phyloP scores from a whole-genome alignment of 148 eudicot genomes.

The Pharnaceum exiguum region DNA sequence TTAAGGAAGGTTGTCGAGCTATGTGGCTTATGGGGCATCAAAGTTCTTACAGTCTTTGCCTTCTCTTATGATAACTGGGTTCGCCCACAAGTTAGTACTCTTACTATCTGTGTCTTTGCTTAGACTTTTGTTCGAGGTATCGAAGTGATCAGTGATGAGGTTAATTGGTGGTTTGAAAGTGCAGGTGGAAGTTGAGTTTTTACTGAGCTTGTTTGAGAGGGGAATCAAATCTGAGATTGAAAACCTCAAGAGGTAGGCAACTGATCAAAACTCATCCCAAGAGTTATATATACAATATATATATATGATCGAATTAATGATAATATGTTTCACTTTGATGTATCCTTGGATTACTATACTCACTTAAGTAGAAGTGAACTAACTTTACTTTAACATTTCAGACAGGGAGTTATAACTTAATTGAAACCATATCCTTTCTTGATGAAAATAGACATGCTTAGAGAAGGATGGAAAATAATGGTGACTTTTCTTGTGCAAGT shows the following conservation, averaged over 20 bases:
- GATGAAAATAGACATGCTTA: too few relatives aligned
- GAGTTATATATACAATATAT: too few relatives aligned
- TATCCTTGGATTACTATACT: too few relatives aligned
- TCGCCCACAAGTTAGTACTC: conserved; percentile 43
- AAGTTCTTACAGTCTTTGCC: conserved; percentile 61
- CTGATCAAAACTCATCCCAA: too few relatives aligned
- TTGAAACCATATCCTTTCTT: too few relatives aligned
- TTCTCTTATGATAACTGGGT: conserved; percentile 73
- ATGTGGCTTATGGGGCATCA: conserved; percentile 45
- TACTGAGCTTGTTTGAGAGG: conserved; percentile 55
- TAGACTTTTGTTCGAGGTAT: neutral
- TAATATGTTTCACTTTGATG: too few relatives aligned
- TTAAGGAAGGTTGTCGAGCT: conserved; percentile 36
- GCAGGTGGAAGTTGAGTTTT: conserved; percentile 62
- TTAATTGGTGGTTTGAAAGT: neutral
- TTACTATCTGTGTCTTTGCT: neutral
- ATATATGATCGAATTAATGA: too few relatives aligned
- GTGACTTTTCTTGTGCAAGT: too few relatives aligned
- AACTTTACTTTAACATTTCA: too few relatives aligned
- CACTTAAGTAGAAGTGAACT: too few relatives aligned
- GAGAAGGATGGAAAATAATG: too few relatives aligned
- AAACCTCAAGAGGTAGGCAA: conserved; percentile 35
- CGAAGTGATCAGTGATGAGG: neutral
- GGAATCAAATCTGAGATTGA: conserved; percentile 43
- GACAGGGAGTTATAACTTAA: too few relatives aligned